Evolutionary conservation across 1,139 yeast species (phyloP).

Genomic region (Lipomyces yarrowii): DNA sequence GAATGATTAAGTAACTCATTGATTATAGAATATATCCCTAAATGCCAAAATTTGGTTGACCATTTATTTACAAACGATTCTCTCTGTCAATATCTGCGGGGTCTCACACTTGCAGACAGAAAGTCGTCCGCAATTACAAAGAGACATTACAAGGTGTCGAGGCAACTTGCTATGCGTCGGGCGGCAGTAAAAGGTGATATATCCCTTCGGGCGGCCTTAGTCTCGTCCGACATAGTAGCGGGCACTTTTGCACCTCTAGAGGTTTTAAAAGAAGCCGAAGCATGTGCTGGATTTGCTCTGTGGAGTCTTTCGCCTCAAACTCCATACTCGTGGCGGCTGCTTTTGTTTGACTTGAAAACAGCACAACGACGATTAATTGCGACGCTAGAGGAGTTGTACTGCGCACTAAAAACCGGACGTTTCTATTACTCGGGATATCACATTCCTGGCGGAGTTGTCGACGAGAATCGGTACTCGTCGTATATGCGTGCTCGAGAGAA

Average conservation of each 20-base stretch:
- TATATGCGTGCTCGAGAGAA: slow-evolving; percentile 5
- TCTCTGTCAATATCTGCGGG: slow-evolving; percentile 16
- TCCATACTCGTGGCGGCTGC: slow-evolving; percentile 6
- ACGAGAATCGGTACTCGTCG: slow-evolving; percentile 9
- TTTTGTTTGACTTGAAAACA: slow-evolving; percentile 20
- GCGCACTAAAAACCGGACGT: neutral
- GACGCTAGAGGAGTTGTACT: slow-evolving; percentile 3
- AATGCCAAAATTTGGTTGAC: slow-evolving; percentile 16
- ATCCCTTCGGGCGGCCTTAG: slow-evolving; percentile 12
- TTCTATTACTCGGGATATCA: neutral
- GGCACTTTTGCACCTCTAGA: neutral
- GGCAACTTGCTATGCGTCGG: slow-evolving; percentile 12
- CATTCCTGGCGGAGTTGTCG: slow-evolving; percentile 19
- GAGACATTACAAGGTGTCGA: neutral
- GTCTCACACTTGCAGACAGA: neutral
- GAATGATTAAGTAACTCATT: neutral
- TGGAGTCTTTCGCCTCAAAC: slow-evolving; percentile 9
- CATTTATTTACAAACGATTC: slow-evolving; percentile 8
- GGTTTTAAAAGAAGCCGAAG: slow-evolving; percentile 6
- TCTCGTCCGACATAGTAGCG: slow-evolving; percentile 1
- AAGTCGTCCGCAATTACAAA: neutral
- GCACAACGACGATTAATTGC: slow-evolving; percentile 6
- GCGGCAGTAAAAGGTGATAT: slow-evolving; percentile 16
- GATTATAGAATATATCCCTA: slow-evolving; percentile 6
- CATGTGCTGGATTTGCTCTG: slow-evolving; percentile 23